Conservation (phyloP, 1,139 yeast species). For the Arxiozyma bovina region DNA sequence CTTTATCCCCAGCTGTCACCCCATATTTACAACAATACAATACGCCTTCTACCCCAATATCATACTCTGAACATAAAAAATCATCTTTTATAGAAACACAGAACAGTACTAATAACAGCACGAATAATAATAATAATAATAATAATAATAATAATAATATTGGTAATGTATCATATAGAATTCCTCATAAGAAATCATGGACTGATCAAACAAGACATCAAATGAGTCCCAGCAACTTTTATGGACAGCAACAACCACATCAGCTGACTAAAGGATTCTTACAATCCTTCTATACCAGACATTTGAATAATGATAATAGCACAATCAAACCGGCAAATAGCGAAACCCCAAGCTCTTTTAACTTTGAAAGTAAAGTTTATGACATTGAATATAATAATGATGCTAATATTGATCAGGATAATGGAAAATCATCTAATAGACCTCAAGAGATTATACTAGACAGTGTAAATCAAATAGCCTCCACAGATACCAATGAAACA, state of each 20-base stretch:
- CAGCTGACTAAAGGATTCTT: not conserved
- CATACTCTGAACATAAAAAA: slow-evolving; percentile 6
- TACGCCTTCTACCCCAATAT: slow-evolving; percentile 16
- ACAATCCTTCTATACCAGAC: not conserved
- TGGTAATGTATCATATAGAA: not conserved
- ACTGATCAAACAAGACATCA: slow-evolving; percentile 7
- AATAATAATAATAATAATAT: slow-evolving; percentile 3
- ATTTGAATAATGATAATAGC: slow-evolving; percentile 2
- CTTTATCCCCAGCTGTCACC: slow-evolving; percentile 17
- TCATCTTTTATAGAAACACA: slow-evolving; percentile 2
- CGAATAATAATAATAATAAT: not conserved
- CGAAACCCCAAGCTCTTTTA: slow-evolving; percentile 8
- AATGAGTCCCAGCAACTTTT: slow-evolving; percentile 7
- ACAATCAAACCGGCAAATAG: not conserved
- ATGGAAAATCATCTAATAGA: not conserved
- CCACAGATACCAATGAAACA: not conserved
- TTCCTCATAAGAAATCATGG: slow-evolving; percentile 2
- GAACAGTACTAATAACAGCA: slow-evolving; percentile 1
- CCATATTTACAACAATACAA: slow-evolving; percentile 13
- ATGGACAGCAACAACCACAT: slow-evolving; percentile 1
- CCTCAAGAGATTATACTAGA: slow-evolving; percentile 10
- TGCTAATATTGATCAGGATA: not conserved
- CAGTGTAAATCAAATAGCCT: slow-evolving; percentile 8
- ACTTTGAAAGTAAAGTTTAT: slow-evolving; percentile 14
- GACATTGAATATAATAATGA: slow-evolving; percentile 10